phyloP scores from a whole-genome alignment of 768 basidiomycete genomes.

The Exsudoporus frostii region DNA sequence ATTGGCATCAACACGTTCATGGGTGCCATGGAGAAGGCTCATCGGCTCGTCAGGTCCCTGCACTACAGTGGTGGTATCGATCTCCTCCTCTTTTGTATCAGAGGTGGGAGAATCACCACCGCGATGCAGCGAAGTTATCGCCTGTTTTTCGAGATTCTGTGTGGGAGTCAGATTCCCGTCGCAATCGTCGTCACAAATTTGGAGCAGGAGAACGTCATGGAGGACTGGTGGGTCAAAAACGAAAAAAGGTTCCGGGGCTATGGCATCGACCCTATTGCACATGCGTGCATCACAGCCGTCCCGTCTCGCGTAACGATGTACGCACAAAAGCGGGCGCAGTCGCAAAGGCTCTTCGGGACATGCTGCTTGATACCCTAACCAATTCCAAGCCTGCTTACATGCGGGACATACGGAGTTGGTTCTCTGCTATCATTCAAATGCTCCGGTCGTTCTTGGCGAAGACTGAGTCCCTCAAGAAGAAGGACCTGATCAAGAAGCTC shows the following conservation, averaged over 20 bases:
- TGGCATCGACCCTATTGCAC: not conserved
- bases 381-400: not conserved
- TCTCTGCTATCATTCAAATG: not conserved
- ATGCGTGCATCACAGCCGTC: slow-evolving; percentile 10
- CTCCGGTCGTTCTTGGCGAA: not conserved
- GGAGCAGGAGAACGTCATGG: slow-evolving; percentile 6
- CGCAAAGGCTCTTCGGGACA: not conserved
- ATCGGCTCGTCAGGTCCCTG: slow-evolving; percentile 3
- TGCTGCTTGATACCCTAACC: not conserved
- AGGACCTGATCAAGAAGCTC: not conserved
- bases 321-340: not conserved
- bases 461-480: not conserved
- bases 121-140: slow-evolving; percentile 9
- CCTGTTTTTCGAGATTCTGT: slow-evolving; percentile 12
- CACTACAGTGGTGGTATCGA: slow-evolving; percentile 7
- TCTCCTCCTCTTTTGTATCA: slow-evolving; percentile 16
- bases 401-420: slow-evolving; percentile 2
- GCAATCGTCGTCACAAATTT: slow-evolving; percentile 14
- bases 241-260: not conserved
- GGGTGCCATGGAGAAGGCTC: slow-evolving; percentile 9
- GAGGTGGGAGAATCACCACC: slow-evolving; percentile 1
- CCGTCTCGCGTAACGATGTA: not conserved
- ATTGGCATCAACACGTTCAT: slow-evolving; percentile 1
- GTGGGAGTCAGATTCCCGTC: slow-evolving; percentile 4
- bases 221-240: slow-evolving; percentile 13